Conservation (phyloP, 352 stramenopile species). For the Pythium guiyangense region DNA sequence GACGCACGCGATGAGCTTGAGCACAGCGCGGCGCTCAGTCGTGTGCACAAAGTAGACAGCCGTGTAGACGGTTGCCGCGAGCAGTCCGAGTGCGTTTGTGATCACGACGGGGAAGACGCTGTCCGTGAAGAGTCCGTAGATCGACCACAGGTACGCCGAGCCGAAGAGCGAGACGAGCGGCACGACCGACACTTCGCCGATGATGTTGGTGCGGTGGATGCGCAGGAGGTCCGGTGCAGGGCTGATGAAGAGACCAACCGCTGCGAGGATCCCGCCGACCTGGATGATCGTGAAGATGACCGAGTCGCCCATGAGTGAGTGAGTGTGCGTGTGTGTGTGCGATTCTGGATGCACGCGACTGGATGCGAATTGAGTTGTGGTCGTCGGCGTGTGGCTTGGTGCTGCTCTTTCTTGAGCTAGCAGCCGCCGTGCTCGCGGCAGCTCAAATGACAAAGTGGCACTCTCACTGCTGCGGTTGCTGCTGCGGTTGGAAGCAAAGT, state of each 20-base stretch:
- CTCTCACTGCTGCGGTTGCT: too few relatives aligned
- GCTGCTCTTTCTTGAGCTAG: too few relatives aligned
- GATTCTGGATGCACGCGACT: background rate
- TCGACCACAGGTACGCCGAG: slow-evolving; percentile 3
- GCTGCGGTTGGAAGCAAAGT: too few relatives aligned
- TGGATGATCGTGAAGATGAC: slow-evolving; percentile 7
- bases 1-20: background rate
- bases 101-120: slow-evolving; percentile 10
- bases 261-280: slow-evolving; percentile 2
- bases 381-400: background rate
- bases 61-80: slow-evolving; percentile 2
- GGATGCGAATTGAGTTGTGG: background rate
- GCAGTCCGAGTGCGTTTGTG: slow-evolving; percentile 5
- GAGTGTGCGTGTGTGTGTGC: background rate
- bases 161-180: slow-evolving; percentile 10
- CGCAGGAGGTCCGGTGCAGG: slow-evolving; percentile 5
- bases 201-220: slow-evolving; percentile 8
- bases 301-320: slow-evolving; percentile 5
- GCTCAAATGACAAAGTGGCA: too few relatives aligned
- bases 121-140: slow-evolving; percentile 7
- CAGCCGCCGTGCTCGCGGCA: too few relatives aligned
- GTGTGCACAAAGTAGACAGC: slow-evolving; percentile 5
- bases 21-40: slow-evolving; percentile 1
- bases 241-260: slow-evolving; percentile 6
- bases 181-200: slow-evolving; percentile 12